Base-by-base conservation (phyloP, 768 basidiomycete genomes). In the Saitozyma podzolica region DNA sequence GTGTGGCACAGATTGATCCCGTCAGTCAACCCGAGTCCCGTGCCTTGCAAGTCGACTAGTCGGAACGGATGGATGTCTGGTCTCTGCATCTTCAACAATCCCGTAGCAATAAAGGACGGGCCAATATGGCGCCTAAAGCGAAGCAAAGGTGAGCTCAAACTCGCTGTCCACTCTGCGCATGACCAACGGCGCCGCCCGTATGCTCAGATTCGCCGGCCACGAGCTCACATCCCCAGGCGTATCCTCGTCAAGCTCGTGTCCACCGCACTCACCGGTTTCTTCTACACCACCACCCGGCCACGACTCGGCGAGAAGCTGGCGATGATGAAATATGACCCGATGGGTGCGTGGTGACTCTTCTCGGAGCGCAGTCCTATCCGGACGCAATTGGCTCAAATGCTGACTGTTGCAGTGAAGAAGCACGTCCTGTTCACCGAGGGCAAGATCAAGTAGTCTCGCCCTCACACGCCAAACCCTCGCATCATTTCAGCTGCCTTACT, bases 271-370 rank as follows among this genome's bases (percentile, higher is more conserved):
- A 94, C 92, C 0, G 92, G 92, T 10, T 92, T 85, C 82, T 93
- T 93, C 79, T 95, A 94, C 80, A 91, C 90, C 19, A 89, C 89
- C 2, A 85, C 87, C 65, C 85, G 92, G 19, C 81, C 88, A 48
- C 84, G 92, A 10, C 79, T 84, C 72, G 88, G 87, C 2, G 86
- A 90, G n/a, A 89, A 85, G 78, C 81, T 95, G 54, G 87, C 90
- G 8, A 88, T 90, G n/a, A 88, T 94, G 70, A 95, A 94, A 79
- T 94, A 93, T 77, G 92, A 95, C 73, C 91, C 91, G 0, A 81
- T 82, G 74, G 90, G 92, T 91, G 77, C 61, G 86, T 77, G 9
- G 7, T 10, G 45, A 47, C n/a, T 11, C 16, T 13, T 17, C n/a
- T 3, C n/a, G 11, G 13, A 11, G 45, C 45, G 45, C 40, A 7